phyloP scores from a whole-genome alignment of 257 asterid species.

The Fraxinus pennsylvanica region DNA sequence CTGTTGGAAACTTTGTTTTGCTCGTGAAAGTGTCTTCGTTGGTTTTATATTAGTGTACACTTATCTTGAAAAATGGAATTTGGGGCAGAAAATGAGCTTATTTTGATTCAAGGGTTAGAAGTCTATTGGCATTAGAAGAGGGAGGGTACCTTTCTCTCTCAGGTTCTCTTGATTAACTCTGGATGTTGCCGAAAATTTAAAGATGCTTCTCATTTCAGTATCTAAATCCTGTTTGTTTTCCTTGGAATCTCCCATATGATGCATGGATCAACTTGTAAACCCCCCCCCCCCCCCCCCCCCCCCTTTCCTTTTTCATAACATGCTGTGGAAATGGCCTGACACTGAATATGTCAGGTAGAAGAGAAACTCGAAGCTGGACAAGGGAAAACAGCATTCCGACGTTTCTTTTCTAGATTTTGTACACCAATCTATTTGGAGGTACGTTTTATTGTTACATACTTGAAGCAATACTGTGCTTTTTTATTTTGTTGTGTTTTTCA shows the following conservation, averaged over 20 bases:
- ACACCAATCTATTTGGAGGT: conserved; percentile 93
- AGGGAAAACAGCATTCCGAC: conserved; percentile 68
- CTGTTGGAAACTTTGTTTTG: not conserved
- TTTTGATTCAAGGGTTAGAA: not conserved
- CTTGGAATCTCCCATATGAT: not conserved
- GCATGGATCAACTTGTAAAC: conserved; percentile 8
- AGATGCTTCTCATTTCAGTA: not conserved
- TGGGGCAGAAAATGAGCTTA: not conserved
- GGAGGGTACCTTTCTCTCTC: not conserved
- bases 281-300: not conserved
- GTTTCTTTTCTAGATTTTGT: conserved; percentile 79
- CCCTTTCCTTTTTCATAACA: not conserved
- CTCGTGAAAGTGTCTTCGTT: not conserved
- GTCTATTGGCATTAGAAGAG: not conserved
- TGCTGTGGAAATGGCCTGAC: conserved; percentile 7
- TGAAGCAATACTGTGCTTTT: not conserved
- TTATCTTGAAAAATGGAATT: not conserved
- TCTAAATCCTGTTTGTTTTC: not conserved
- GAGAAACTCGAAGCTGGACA: conserved; percentile 89
- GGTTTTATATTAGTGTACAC: not conserved
- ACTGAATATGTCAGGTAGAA: conserved; percentile 55
- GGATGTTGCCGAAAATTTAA: not conserved
- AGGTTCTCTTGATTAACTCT: not conserved
- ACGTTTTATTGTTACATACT: conserved; percentile 16
- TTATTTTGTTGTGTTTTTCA: not conserved